Evolutionary conservation across 345 rosid genomes (phyloP), one percentile per base, ranked within the genome.

Genomic region (Ceriops decandra): DNA sequence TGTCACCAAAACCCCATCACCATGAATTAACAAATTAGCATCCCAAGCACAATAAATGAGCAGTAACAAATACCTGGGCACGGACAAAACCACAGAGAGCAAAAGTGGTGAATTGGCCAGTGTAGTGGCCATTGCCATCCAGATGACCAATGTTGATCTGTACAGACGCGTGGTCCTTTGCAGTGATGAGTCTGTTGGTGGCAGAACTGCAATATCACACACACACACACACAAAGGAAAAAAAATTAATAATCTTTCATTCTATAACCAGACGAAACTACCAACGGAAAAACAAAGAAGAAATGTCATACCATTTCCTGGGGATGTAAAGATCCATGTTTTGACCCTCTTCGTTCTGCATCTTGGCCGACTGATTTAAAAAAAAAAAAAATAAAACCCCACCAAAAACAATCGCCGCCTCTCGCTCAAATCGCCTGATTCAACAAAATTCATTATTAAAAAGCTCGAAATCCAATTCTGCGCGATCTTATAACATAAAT

Each of bases 281-380:
- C 16, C 13, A 5, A 54, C 2, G 10, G 0, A 54, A 47, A 24
- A 46, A 11, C 1, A 11, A 36, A 11, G 5, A 36, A 20, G 21
- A 15, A 19, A 11, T 2, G 28, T 1, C 7, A 31, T 80, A 91
- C 96, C 97, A 91, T 66, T 91, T 91, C 68, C 97, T 85, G 28
- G 97, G 96, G 76, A 86, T 86, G 86, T 87, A 91, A 10, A 91
- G 90, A 71, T 91, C 97, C 69, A 87, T 89, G 80, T 76, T 73
- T 4, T 83, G 80, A 15, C 96, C 96, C 71, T 87, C 96, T 38
- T 91, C 96, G 87, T 89, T 91, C 81, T 91, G 92, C 97, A 91
- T 89, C 83, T 82, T 87, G 80, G 61, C 77, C 1, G 26, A 54
- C 4, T 21, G 59, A 22, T 54, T 54, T 6, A 0, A 24, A 53